Conservation (phyloP, 805 yeast genomes). For the Isabelozyma pseudorhagii region DNA sequence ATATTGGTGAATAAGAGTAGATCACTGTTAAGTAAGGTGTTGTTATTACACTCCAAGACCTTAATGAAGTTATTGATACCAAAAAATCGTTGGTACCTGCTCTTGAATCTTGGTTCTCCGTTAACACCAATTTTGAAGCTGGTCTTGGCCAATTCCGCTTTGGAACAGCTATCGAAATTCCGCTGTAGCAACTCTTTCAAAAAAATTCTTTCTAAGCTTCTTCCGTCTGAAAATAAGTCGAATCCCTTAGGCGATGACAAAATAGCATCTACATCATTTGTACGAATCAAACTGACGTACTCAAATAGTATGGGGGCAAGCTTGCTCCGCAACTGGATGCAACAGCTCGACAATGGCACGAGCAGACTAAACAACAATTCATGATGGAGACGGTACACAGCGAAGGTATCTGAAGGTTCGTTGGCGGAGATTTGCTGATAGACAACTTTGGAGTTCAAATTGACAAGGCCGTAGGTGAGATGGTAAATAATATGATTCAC, state of each 20-base stretch:
- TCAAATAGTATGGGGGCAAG: slow-evolving; percentile 18
- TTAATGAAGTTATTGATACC: slow-evolving; percentile 16
- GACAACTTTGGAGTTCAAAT: not conserved
- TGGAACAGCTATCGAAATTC: slow-evolving; percentile 12
- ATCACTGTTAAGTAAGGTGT: slow-evolving; percentile 9
- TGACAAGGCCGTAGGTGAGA: slow-evolving; percentile 9
- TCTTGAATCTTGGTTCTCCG: slow-evolving; percentile 10
- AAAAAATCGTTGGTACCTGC: slow-evolving; percentile 12
- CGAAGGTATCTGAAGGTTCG: not conserved
- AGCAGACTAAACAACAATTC: slow-evolving; percentile 5
- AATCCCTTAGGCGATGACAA: slow-evolving; percentile 16
- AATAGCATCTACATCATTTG: slow-evolving; percentile 24
- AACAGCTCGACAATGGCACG: slow-evolving; percentile 20
- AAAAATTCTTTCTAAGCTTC: slow-evolving; percentile 13
- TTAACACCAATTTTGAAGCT: slow-evolving; percentile 10
- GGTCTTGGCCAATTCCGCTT: slow-evolving; percentile 15
- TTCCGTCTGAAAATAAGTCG: slow-evolving; percentile 16
- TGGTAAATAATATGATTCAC: slow-evolving; percentile 10
- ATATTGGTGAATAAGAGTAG: slow-evolving; percentile 16
- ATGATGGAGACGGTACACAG: slow-evolving; percentile 3
- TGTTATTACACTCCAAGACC: slow-evolving; percentile 21
- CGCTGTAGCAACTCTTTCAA: slow-evolving; percentile 14
- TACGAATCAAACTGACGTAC: slow-evolving; percentile 21
- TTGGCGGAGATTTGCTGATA: not conserved
- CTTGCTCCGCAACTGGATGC: slow-evolving; percentile 15